Conservation (phyloP, 2,329 filamentous ascomycete species). For the Daldinia sp. region DNA sequence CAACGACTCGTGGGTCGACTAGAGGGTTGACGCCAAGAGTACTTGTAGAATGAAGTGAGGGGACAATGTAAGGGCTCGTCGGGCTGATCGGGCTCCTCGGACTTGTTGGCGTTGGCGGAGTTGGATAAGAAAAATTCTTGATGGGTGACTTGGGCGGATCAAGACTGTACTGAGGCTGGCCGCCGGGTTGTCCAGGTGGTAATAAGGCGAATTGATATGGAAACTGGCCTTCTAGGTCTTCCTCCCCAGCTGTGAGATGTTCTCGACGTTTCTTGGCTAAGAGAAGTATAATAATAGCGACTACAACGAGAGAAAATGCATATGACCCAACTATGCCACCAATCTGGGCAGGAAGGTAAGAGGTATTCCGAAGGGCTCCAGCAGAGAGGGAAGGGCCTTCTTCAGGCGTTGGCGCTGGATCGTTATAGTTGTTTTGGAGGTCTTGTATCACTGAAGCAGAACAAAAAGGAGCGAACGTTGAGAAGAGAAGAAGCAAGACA, state of each 20-base stretch:
- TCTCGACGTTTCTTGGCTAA: constrained; percentile 65
- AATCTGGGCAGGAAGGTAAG: constrained; percentile 80
- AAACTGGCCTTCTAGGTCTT: constrained; percentile 54
- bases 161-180: constrained; percentile 38
- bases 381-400: constrained; percentile 67
- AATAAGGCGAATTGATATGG: constrained; percentile 40
- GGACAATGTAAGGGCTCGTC: constrained; percentile 56
- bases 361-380: constrained; percentile 65
- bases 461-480: constrained; percentile 42
- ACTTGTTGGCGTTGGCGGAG: constrained; percentile 45
- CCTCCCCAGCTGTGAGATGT: constrained; percentile 61
- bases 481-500: constrained; percentile 39
- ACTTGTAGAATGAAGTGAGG: constrained; percentile 56
- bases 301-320: constrained; percentile 76
- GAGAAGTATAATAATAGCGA: constrained; percentile 71
- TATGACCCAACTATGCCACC: constrained; percentile 86
- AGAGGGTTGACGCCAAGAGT: constrained; percentile 70
- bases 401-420: constrained; percentile 66
- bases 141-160: constrained; percentile 51
- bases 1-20: constrained; percentile 80
- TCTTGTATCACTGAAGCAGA: constrained; percentile 40
- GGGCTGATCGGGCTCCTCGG: constrained; percentile 45
- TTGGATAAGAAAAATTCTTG: constrained; percentile 62
- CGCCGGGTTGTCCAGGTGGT: constrained; percentile 34
- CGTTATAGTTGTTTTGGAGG: constrained; percentile 53